Conservation (phyloP, 2,329 filamentous ascomycete species). For the Talaromyces piceae region DNA sequence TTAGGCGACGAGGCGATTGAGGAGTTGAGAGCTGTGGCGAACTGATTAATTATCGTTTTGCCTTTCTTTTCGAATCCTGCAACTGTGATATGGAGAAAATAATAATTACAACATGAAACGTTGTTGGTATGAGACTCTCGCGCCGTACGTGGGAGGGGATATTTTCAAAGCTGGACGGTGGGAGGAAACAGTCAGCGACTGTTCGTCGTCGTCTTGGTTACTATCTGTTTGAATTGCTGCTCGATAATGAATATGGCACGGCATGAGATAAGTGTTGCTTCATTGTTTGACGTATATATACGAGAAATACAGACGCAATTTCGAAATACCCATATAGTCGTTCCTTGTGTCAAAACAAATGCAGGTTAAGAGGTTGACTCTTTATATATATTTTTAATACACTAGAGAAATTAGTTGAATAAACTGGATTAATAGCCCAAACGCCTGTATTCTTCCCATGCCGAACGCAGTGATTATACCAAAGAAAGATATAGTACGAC, state of each 20-base stretch:
- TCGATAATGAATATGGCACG: too few species aligned
- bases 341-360: neutral
- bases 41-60: neutral
- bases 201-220: too few species aligned
- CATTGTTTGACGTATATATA: neutral
- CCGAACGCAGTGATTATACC: neutral
- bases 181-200: too few species aligned
- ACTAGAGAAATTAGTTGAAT: neutral
- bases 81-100: neutral
- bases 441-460: neutral
- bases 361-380: neutral
- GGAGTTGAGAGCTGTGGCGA: slow-evolving; percentile 26
- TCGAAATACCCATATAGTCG: neutral
- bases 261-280: neutral
- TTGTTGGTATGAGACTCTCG: too few species aligned
- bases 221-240: too few species aligned
- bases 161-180: too few species aligned
- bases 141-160: too few species aligned
- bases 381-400: neutral
- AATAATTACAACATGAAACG: too few species aligned
- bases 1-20: slow-evolving; percentile 44
- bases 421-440: neutral
- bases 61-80: neutral
- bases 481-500: neutral
- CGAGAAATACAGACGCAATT: neutral